phyloP scores from a whole-genome alignment of 345 rosid genomes.

The Eucalyptus paniculata region DNA sequence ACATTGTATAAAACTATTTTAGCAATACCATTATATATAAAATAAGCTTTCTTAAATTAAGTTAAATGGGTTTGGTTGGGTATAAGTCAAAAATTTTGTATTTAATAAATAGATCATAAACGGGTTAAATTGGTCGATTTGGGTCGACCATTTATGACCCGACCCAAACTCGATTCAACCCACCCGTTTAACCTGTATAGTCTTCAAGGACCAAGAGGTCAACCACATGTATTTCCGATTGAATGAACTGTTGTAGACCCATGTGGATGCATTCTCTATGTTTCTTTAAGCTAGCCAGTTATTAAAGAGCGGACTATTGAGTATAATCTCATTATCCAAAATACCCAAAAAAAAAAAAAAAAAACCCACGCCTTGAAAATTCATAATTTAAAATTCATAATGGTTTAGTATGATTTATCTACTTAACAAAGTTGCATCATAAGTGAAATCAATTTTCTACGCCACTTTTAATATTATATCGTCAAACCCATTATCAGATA shows the following conservation, averaged over 20 bases:
- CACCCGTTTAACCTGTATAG: no score
- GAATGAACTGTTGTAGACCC: not conserved
- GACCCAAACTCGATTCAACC: no score
- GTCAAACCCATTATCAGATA: not conserved
- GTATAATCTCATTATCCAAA: not conserved
- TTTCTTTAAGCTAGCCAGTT: not conserved
- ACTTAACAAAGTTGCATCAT: not conserved
- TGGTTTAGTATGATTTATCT: not conserved
- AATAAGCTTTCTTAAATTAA: no score
- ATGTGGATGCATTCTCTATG: not conserved
- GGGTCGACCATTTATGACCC: no score
- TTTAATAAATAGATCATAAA: no score
- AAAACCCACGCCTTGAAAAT: not conserved
- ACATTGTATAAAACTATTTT: no score
- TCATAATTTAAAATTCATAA: not conserved
- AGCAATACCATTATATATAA: no score
- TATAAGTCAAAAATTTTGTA: no score
- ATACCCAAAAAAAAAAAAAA: not conserved
- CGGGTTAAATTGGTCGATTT: no score
- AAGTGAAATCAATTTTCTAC: not conserved
- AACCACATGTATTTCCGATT: not conserved
- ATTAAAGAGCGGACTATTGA: not conserved
- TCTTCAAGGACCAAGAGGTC: not conserved
- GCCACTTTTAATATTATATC: not conserved
- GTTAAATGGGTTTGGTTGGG: no score